These are phyloP conservation scores for Microsporum ferrugineum DNA, from an alignment of 2,329 filamentous ascomycete species.

Conservation along the genomic window DNA sequence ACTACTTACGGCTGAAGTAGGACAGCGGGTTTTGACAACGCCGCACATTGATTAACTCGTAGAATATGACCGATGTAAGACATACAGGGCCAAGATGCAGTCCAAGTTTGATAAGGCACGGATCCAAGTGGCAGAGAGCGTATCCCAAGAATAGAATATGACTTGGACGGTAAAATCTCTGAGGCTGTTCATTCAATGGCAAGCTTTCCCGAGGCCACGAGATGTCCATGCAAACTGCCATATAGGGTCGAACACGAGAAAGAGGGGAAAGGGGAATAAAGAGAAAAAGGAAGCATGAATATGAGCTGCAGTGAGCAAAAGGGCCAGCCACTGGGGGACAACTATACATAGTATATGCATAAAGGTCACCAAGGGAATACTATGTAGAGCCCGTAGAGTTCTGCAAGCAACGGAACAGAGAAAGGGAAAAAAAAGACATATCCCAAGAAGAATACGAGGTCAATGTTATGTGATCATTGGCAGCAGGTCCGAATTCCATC, in stretches of 20 bases:
- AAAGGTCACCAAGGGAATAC: background rate
- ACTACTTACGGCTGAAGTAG: background rate
- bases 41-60: background rate
- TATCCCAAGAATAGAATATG: background rate
- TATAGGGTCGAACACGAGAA: background rate
- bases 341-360: background rate
- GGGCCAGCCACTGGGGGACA: background rate
- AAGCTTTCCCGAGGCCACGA: background rate
- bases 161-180: background rate
- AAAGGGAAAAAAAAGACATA: background rate
- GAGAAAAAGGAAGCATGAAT: background rate
- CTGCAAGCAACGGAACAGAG: background rate
- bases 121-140: background rate
- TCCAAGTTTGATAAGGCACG: background rate
- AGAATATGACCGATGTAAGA: background rate
- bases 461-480: background rate
- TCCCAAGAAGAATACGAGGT: background rate
- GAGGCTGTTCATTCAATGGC: background rate
- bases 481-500: background rate
- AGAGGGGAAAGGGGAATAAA: background rate
- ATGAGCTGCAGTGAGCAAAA: background rate
- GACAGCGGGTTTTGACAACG: background rate
- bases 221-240: background rate
- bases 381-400: background rate
- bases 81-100: background rate